A percentile compares a stretch with the other conserved stretches of the same genome.
Conservation (phyloP, 192 early-diverging fungal genomes). For the Glomus cerebriforme region DNA sequence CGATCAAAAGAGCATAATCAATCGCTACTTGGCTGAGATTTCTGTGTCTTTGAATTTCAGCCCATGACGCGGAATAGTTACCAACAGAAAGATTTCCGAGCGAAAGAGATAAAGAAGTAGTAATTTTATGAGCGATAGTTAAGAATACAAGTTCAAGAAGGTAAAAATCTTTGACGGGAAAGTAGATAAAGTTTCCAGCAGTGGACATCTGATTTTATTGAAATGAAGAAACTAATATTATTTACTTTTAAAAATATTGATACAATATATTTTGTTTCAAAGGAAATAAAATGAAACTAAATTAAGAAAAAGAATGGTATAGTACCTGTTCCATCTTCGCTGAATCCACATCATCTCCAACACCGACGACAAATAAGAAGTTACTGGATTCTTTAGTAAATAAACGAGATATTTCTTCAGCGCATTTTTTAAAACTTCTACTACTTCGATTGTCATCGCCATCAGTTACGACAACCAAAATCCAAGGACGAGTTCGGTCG, state of each 20-base stretch:
- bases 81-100: not conserved
- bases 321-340: constrained; percentile 22
- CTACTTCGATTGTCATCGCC: constrained; percentile 21
- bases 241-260: not conserved
- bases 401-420: not conserved
- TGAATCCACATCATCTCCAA: constrained; percentile 20
- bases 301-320: not conserved
- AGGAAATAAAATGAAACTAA: no score
- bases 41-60: constrained; percentile 27
- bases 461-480: constrained; percentile 27
- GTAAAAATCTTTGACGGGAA: constrained; percentile 24
- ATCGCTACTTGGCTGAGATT: constrained; percentile 4
- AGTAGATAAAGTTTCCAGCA: not conserved
- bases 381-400: constrained; percentile 11
- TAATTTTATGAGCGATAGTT: constrained; percentile 12
- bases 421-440: not conserved
- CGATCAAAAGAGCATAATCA: constrained; percentile 21
- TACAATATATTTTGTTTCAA: not conserved
- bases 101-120: constrained; percentile 5
- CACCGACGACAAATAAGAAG: constrained; percentile 23
- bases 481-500: constrained; percentile 20
- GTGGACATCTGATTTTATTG: constrained; percentile 19
- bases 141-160: constrained; percentile 26
- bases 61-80: constrained; percentile 10
- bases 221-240: not conserved